Percentiles rank a stretch among this genome's conserved stretches.
Evolutionary conservation across 2,329 filamentous ascomycete species (phyloP).

Genomic region (Pseudogymnoascus sp.): DNA sequence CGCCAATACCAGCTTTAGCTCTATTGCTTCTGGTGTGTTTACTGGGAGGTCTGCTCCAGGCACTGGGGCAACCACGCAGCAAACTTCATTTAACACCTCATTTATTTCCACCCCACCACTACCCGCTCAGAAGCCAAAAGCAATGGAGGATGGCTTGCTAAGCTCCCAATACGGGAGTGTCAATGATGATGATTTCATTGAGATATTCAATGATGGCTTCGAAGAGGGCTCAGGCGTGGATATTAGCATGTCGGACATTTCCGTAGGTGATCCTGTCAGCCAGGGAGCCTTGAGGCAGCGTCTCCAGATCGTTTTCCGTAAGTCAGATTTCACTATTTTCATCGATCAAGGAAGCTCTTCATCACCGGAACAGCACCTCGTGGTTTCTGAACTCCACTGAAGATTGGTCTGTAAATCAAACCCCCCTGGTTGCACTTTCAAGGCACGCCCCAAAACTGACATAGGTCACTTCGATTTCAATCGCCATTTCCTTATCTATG

Average conservation of each 20-base stretch:
- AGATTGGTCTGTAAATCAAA: background rate
- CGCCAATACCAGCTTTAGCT: slow-evolving; percentile 19
- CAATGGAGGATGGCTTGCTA: slow-evolving; percentile 9
- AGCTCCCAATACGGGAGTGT: slow-evolving; percentile 21
- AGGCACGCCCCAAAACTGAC: background rate
- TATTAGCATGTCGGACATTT: slow-evolving; percentile 2
- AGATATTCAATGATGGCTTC: slow-evolving; percentile 8
- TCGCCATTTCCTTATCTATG: background rate
- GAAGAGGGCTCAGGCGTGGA: background rate
- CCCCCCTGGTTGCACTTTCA: background rate
- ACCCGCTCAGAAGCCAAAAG: background rate
- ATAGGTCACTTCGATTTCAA: background rate
- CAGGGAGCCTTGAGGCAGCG: slow-evolving; percentile 12
- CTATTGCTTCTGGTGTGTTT: slow-evolving; percentile 17
- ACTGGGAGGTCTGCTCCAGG: slow-evolving; percentile 11
- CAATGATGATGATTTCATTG: slow-evolving; percentile 18
- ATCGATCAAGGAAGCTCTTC: background rate
- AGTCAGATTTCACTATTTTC: slow-evolving; percentile 6
- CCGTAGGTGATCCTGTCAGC: slow-evolving; percentile 11
- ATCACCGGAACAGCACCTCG: too few species aligned
- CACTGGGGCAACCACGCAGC: background rate
- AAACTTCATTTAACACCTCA: slow-evolving; percentile 16
- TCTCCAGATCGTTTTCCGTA: slow-evolving; percentile 18
- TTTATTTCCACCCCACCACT: background rate
- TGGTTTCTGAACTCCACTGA: background rate